Evolutionary conservation across 2,329 filamentous ascomycete genomes (phyloP), one percentile per base, ranked within the genome.

Genomic region (Neophaeococcomyces mojaviensis): DNA sequence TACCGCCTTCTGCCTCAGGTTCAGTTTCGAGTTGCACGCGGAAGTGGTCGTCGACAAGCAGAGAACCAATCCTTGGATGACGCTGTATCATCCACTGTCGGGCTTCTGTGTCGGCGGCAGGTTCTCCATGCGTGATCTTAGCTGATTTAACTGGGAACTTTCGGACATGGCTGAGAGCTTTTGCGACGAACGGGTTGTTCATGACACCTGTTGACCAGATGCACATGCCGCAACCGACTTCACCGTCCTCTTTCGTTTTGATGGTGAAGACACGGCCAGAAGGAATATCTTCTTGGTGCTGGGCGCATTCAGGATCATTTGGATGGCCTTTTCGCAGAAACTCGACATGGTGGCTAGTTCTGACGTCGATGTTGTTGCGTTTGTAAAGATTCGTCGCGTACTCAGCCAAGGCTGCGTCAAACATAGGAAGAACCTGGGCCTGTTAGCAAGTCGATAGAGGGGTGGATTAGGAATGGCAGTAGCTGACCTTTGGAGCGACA

Each of bases 141-240:
- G 62, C 59, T 3, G 62, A 68, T 2, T 55, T 34, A 0, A 47
- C 36, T 0, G 68, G 68, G 36, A 66, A 66, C 3, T 53, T 49
- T 3, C 61, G 54, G 13, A 68, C 56, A 18, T 59, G 53, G 32
- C 58, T 47, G 2, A 76, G 59, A 0, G 70, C 67, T 26, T 72
- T 64, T 9, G 66, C 61, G 10, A 77, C 65, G 48, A 78, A 76
- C 0, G 73, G 73, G 46, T 77, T 77, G 58, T 70, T 70, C 70
- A 76, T 76, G 15, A 76, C 64, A 2, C 74, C 74, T 3, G 74
- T 78, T 12, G 66, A 73, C 78, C 77, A 81, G 8, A 81, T 76
- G 46, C 67, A 77, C 75, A 81, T 77, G 1, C 77, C 77, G 1
- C 78, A 67, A 0, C 76, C 76, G 2, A 78, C 62, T 37, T 79